Conservation (phyloP, 768 basidiomycete genomes). For the Tricholoma hemisulphureum region DNA sequence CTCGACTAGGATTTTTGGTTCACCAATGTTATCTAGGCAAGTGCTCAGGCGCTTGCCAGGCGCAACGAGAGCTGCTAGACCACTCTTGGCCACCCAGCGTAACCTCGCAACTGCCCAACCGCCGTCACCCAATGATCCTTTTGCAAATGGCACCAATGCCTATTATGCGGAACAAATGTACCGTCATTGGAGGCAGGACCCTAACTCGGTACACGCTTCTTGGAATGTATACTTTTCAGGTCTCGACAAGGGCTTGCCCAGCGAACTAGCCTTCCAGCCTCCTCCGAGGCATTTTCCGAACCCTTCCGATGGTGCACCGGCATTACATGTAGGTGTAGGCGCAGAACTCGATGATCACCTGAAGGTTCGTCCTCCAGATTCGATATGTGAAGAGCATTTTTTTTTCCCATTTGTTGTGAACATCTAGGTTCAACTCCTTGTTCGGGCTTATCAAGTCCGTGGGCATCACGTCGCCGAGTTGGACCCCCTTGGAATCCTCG, state of each 20-base stretch:
- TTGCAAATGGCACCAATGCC: conserved; percentile 92
- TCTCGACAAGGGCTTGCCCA: conserved; percentile 82
- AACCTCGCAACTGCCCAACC: conserved; percentile 45
- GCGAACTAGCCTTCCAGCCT: conserved; percentile 78
- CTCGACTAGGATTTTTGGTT: too few species aligned
- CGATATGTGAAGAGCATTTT: conserved; percentile 3
- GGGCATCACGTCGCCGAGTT: conserved; percentile 96
- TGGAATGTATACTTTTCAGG: conserved; percentile 96
- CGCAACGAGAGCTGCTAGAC: conserved; percentile 15
- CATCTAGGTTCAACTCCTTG: conserved; percentile 95
- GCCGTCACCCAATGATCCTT: conserved; percentile 78
- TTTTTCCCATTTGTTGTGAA: too few species aligned
- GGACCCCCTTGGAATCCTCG: conserved; percentile 92
- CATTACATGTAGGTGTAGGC: conserved; percentile 65
- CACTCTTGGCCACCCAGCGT: conserved; percentile 20
- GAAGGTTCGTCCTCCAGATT: conserved; percentile 55
- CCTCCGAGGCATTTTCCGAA: conserved; percentile 72
- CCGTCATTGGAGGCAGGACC: conserved; percentile 86
- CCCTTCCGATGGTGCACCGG: conserved; percentile 78
- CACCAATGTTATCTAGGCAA: conserved; percentile 35
- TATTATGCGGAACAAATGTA: conserved; percentile 99
- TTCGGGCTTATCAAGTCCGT: conserved; percentile 98
- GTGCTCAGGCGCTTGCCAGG: conserved; percentile 32
- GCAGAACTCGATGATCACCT: conserved; percentile 89
- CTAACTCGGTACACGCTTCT: conserved; percentile 86